A percentile compares a stretch with the other conserved stretches of the same genome.
These are phyloP conservation scores for Raddia guianensis DNA, from an alignment of 176 grass and related monocot genomes.

Conservation along the genomic window DNA sequence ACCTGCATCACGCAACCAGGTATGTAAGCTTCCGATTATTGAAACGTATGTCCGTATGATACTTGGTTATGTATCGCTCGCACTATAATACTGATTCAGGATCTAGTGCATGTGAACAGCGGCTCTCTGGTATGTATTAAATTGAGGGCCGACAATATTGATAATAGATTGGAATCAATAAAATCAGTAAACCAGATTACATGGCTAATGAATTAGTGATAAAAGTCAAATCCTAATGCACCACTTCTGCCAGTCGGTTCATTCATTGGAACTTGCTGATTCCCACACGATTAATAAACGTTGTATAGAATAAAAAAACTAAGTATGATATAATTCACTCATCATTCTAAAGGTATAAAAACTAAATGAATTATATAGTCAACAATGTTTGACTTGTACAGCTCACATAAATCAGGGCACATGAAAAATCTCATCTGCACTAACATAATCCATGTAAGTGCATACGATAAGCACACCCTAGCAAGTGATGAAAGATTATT, in stretches of 20 bases:
- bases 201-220: neutral
- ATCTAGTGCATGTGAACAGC: no score
- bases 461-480: neutral
- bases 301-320: no score
- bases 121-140: no score
- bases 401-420: neutral
- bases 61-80: no score
- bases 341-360: neutral
- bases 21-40: no score
- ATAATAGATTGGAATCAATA: neutral
- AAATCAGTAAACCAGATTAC: neutral
- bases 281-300: neutral
- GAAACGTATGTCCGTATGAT: no score
- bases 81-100: no score
- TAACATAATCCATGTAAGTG: neutral
- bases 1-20: no score
- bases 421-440: neutral
- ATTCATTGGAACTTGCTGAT: neutral
- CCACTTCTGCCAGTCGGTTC: neutral
- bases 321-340: neutral
- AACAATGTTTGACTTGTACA: neutral
- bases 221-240: neutral
- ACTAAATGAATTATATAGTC: neutral
- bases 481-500: neutral
- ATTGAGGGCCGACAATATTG: neutral